A percentile compares a stretch with the other conserved stretches of the same genome.
Conservation (phyloP, 2,329 filamentous ascomycete genomes). For the Nemania sp. region DNA sequence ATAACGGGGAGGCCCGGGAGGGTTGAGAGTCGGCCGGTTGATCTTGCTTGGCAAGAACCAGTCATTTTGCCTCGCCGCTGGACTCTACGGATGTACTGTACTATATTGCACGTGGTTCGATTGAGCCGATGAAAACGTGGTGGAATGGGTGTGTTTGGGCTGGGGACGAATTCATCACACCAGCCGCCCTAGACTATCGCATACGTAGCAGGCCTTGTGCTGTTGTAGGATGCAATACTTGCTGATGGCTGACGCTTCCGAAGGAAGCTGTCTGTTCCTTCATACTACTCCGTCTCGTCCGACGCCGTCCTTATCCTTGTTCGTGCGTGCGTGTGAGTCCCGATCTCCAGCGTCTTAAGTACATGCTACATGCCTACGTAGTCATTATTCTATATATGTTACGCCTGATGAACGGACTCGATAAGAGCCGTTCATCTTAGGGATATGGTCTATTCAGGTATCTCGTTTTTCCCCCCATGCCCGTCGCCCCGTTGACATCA, state of each 20-base stretch:
- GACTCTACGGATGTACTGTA: slow-evolving; percentile 23
- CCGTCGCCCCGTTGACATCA: neutral
- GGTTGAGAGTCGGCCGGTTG: neutral
- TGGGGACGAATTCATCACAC: slow-evolving; percentile 1
- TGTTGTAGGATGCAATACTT: slow-evolving; percentile 3
- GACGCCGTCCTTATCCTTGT: neutral
- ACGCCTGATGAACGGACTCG: too few species aligned
- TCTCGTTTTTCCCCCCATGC: neutral
- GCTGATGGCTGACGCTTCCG: neutral
- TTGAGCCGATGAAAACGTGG: neutral
- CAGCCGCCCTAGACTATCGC: neutral
- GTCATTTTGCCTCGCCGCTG: slow-evolving; percentile 8
- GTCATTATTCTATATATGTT: too few species aligned
- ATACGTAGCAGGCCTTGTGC: slow-evolving; percentile 8
- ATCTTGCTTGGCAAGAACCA: neutral
- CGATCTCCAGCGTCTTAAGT: neutral
- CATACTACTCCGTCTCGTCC: neutral
- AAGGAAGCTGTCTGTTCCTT: neutral
- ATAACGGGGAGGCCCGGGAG: neutral
- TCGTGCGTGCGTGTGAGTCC: neutral
- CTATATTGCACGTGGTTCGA: slow-evolving; percentile 28
- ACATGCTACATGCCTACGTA: too few species aligned
- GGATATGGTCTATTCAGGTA: neutral
- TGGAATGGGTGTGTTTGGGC: too few species aligned
- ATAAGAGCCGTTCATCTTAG: too few species aligned